Base-by-base conservation (phyloP, 1,284 basidiomycete species). In the Puccinia triticina region DNA sequence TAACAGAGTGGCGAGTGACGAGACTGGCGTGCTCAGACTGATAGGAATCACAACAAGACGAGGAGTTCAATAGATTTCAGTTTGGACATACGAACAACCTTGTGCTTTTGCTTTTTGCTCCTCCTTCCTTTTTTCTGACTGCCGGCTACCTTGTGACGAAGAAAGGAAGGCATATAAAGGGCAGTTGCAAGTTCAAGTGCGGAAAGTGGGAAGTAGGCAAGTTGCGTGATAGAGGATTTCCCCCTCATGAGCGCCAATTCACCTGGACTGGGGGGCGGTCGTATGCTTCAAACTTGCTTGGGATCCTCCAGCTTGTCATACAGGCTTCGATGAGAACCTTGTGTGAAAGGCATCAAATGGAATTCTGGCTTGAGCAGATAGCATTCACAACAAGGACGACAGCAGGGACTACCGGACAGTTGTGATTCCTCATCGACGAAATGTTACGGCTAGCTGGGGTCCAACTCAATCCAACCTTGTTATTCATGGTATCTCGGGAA, bases 51-150 rank as follows among this genome's bases (percentile, higher is more conserved):
- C 64, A 43, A 66, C 3, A 66, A 66, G 23, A 16, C 18, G 32
- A 23, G 37, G 32, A 43, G 37, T 21, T 34, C 37, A 34, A 66
- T 32, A 48, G 43, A 40, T 71, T 43, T 48, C 40, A 29, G n/a
- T 71, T 43, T 34, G 26, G 18, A 71, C 67, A 46, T n/a, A 71
- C 48, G 37, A 71, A 29, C 37, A 71, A 71, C 67, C 67, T 71
- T 71, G 67, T 26, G 40, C 34, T 29, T 43, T 71, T 71, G 16
- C 29, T 61, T 61, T 29, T 61, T n/a, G 5, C 11, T 26, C n/a
- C 29, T 50, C 18, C 18, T 21, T 18, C 55, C 26, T 26, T 57
- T n/a, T 57, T 57, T 29, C 37, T 43, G 34, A 34, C 18, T 66
- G 29, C 18, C 12, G 64, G 64, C 11, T 37, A 66, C 23, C 29